A percentile compares a stretch with the other conserved stretches of the same genome.
These are phyloP conservation scores for Phytophthora cryptogea DNA, from an alignment of 352 stramenopile genomes.

Conservation along the genomic window DNA sequence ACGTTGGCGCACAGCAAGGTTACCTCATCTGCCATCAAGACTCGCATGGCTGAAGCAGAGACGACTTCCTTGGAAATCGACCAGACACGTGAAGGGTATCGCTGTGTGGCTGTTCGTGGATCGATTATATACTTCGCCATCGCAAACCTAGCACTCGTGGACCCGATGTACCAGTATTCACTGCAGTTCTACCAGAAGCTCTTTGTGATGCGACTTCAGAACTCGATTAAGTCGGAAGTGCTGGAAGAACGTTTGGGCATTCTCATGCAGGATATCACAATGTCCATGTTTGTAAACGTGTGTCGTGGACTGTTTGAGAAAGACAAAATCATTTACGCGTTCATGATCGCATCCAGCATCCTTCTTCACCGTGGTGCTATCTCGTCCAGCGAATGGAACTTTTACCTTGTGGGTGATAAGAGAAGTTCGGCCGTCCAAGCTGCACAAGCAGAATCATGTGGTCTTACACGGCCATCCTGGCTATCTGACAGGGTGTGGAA, in stretches of 20 bases:
- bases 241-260: slow-evolving; percentile 87
- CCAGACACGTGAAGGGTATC: slow-evolving; percentile 90
- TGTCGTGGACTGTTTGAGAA: slow-evolving; percentile 95
- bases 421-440: slow-evolving; percentile 58
- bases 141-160: slow-evolving; percentile 89
- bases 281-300: slow-evolving; percentile 94
- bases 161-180: slow-evolving; percentile 96
- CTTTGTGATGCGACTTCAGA: slow-evolving; percentile 89
- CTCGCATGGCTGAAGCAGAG: slow-evolving; percentile 89
- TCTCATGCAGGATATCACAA: slow-evolving; percentile 92
- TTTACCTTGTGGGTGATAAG: slow-evolving; percentile 90
- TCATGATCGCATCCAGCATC: slow-evolving; percentile 93
- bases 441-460: slow-evolving; percentile 35
- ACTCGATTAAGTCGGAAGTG: slow-evolving; percentile 79
- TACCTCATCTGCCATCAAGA: slow-evolving; percentile 91
- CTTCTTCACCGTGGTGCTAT: slow-evolving; percentile 77
- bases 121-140: slow-evolving; percentile 96
- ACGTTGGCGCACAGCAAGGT: slow-evolving; percentile 90
- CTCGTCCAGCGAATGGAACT: slow-evolving; percentile 79
- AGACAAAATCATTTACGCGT: slow-evolving; percentile 95
- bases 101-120: slow-evolving; percentile 88
- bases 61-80: slow-evolving; percentile 92
- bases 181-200: slow-evolving; percentile 95
- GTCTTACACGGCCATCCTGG: slow-evolving; percentile 55
- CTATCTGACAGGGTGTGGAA: slow-evolving; percentile 85